These are phyloP conservation scores for Pythium volutum DNA, from an alignment of 352 stramenopile genomes.

Conservation along the genomic window DNA sequence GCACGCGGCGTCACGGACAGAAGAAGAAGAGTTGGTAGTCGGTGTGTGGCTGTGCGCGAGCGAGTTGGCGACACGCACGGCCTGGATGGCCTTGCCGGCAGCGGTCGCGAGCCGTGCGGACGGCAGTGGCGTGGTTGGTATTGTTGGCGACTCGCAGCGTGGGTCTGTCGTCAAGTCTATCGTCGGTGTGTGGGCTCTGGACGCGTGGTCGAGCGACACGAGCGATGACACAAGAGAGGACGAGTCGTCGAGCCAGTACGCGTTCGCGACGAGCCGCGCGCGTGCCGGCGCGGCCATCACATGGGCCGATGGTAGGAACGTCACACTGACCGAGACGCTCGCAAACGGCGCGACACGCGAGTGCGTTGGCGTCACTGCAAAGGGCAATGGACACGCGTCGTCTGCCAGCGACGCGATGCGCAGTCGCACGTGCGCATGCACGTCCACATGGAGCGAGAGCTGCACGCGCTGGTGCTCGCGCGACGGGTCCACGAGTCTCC, in stretches of 20 bases:
- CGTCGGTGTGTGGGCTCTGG: neutral
- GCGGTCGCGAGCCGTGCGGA: constrained; percentile 21
- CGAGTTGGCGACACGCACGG: constrained; percentile 64
- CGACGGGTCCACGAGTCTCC: constrained; percentile 50
- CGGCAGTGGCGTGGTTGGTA: neutral
- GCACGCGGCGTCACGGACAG: constrained; percentile 39
- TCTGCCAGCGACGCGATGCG: constrained; percentile 36
- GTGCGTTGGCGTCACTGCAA: constrained; percentile 28
- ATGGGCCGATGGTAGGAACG: constrained; percentile 33
- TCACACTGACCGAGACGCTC: constrained; percentile 49
- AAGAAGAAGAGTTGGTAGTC: neutral
- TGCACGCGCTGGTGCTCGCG: constrained; percentile 53
- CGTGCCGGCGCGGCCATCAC: constrained; percentile 21
- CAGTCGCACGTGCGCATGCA: constrained; percentile 37
- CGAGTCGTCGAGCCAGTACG: constrained; percentile 41
- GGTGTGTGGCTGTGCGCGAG: constrained; percentile 28
- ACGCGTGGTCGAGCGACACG: neutral
- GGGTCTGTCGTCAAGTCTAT: neutral
- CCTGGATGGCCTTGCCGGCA: constrained; percentile 65
- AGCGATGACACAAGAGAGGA: neutral
- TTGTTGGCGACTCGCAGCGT: constrained; percentile 5
- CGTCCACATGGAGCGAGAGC: constrained; percentile 57
- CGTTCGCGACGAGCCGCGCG: constrained; percentile 58
- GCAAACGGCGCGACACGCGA: constrained; percentile 31
- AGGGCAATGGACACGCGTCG: constrained; percentile 29